Base-by-base conservation (phyloP, 1,284 basidiomycete genomes). In the Stygiomarasmius scandens region DNA sequence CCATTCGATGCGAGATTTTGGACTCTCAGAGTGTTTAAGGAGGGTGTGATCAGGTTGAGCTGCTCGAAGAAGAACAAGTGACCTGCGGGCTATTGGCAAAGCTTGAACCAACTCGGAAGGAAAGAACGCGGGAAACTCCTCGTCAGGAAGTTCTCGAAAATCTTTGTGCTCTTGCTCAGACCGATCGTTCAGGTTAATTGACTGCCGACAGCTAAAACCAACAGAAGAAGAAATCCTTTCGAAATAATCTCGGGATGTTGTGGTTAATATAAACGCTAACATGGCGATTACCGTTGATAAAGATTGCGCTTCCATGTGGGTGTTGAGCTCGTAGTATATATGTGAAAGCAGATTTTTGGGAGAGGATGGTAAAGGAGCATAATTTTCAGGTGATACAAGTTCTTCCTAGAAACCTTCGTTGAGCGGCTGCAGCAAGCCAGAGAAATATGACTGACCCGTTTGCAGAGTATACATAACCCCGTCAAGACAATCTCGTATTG, bases 241-340 rank as follows among this genome's bases (percentile, higher is more conserved):
- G 43, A 90, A 74, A 61, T 89, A 91, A 49, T 84, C 81, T 16
- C 73, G 75, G 0, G 87, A 92, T 0, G 83, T 75, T 29, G 74
- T 72, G 0, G 85, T 83, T 27, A 92, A 73, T 25, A 91, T 77
- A 60, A 82, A 89, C 0, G 89, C 86, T 41, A 89, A 73, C 0
- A 79, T 74, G 0, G 85, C 84, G 5, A 66, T 75, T 44, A 86
- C 72, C 11, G 67, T 62, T 6, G 67, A 69, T 0, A 77, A 65
- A 2, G 87, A 83, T 50, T 77, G 77, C 8, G 72, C 72, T 52
- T 85, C 82, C 8, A 87, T 58, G 55, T 88, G 82, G 2, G 60
- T 62, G 38, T 77, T 67, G 6, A 90, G 73, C 49, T 78, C 75
- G n/a, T 76, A 61, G 62, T 80, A 84, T 69, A 90, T 69, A 63